Base-by-base conservation (phyloP, 2,329 filamentous ascomycete genomes). In the Ceratocystis smalleyi region DNA sequence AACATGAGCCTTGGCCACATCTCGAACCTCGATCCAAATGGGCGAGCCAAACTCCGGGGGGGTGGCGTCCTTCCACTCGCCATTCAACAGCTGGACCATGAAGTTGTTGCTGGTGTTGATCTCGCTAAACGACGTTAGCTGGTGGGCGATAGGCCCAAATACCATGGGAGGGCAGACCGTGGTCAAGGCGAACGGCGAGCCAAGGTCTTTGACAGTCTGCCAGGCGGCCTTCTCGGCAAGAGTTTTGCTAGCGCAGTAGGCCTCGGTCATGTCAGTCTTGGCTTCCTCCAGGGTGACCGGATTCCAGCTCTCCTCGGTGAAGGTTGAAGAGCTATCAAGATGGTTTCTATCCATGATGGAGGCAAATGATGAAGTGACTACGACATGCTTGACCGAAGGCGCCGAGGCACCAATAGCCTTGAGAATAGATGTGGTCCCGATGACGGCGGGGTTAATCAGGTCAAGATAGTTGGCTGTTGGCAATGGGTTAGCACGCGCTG, bases 371-470 rank as follows among this genome's bases (percentile, higher is more conserved):
- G 78, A 80, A 17, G 80, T 83, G 59, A 85, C 72, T 64, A 87
- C 84, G 15, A 95, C 86, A 66, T 85, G 81, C 75, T 85, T 89
- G 62, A 95, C 87, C 5, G 68, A 68, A 0, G 80, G 80, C 0
- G 80, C 71, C 71, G 81, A 68, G 67, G 77, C 76, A 70, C 86
- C 83, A 67, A 92, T 79, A 19, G 88, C 84, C 68, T 85, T 81
- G 43, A 89, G 84, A 64, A 94, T 83, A 43, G 86, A 86, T 68
- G 84, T 87, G 0, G 81, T 83, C 67, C 81, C 83, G 63, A 79
- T 74, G 57, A 83, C 74, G 3, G 82, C 82, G 1, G 82, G 82
- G 69, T 83, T 78, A 64, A 85, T 72, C 35, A 85, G 75, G 65
- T 83, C 81, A 62, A 73, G 71, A 8, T 79, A 73, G 68, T 83